Conservation (phyloP, 306 rosid genomes). For the Cyamopsis tetragonoloba region DNA sequence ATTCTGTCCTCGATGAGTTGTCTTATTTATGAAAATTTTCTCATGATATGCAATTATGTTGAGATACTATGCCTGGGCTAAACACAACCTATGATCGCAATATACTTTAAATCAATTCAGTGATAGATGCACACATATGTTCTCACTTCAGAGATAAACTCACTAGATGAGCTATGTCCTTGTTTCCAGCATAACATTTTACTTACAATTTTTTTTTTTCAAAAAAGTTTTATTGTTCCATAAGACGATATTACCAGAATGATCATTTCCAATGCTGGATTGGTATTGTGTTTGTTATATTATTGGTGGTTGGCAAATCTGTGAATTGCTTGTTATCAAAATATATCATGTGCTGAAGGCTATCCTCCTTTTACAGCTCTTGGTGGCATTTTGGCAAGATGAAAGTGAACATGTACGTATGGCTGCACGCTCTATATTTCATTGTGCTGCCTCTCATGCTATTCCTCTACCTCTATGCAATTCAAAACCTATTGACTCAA, state of each 20-base stretch:
- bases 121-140: not conserved
- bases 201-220: not conserved
- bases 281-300: constrained; percentile 11
- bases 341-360: constrained; percentile 22
- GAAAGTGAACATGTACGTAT: constrained; percentile 90
- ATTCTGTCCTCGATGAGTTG: not conserved
- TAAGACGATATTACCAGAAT: constrained; percentile 9
- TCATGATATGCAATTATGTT: not conserved
- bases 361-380: constrained; percentile 54
- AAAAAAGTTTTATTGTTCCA: constrained; percentile 10
- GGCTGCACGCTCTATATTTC: constrained; percentile 98
- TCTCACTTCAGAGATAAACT: not conserved
- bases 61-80: too few relatives aligned
- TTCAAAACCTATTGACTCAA: constrained; percentile 41
- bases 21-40: not conserved
- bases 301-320: constrained; percentile 6
- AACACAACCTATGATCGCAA: too few relatives aligned
- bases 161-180: not conserved
- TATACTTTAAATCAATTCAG: not conserved
- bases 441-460: constrained; percentile 91
- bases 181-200: constrained; percentile 19
- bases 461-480: constrained; percentile 65
- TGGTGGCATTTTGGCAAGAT: constrained; percentile 99
- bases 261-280: constrained; percentile 6
- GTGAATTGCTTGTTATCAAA: constrained; percentile 14